Percentiles rank a stretch among this genome's conserved stretches.
These are phyloP conservation scores for Aspergillus olivimuriae DNA, from an alignment of 495 filamentous ascomycete species.

Conservation along the genomic window DNA sequence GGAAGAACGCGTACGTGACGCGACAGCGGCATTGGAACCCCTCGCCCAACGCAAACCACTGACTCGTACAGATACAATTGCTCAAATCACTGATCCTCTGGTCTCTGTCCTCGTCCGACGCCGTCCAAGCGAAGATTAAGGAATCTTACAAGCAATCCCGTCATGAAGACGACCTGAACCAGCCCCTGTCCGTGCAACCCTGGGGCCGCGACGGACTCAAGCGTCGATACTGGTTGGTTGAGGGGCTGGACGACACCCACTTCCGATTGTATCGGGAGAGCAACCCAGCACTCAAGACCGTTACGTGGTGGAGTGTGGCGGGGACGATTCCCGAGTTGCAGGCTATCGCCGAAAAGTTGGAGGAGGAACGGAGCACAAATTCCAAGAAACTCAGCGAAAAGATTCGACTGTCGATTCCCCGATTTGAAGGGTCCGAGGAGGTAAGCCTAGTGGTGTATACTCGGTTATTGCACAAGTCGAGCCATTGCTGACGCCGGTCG, in stretches of 20 bases:
- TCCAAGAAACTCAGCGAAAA: conserved; percentile 68
- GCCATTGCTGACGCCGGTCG: conserved; percentile 29
- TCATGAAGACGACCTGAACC: conserved; percentile 88
- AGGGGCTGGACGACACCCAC: conserved; percentile 87
- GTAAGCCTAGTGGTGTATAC: conserved; percentile 44
- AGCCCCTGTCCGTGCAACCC: conserved; percentile 85
- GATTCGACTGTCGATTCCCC: conserved; percentile 75
- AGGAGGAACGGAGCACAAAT: conserved; percentile 70
- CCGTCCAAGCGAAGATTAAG: conserved; percentile 70
- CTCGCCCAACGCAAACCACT: conserved; percentile 9
- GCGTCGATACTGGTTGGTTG: conserved; percentile 86
- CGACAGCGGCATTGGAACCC: conserved; percentile 4
- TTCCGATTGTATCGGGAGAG: conserved; percentile 95
- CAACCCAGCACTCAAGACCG: conserved; percentile 68
- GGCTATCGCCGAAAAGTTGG: conserved; percentile 64
- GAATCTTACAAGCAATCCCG: conserved; percentile 85
- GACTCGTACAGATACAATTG: conserved; percentile 61
- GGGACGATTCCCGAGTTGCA: conserved; percentile 84
- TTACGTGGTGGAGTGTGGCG: conserved; percentile 89
- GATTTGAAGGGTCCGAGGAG: conserved; percentile 94
- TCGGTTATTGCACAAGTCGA: too few species aligned
- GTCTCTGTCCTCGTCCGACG: conserved; percentile 86
- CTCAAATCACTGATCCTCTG: conserved; percentile 79
- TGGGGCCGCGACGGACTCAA: conserved; percentile 92
- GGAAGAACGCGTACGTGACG: conserved; percentile 64